Evolutionary conservation across 768 basidiomycete genomes (phyloP).

Genomic region (Phallus indusiatus): DNA sequence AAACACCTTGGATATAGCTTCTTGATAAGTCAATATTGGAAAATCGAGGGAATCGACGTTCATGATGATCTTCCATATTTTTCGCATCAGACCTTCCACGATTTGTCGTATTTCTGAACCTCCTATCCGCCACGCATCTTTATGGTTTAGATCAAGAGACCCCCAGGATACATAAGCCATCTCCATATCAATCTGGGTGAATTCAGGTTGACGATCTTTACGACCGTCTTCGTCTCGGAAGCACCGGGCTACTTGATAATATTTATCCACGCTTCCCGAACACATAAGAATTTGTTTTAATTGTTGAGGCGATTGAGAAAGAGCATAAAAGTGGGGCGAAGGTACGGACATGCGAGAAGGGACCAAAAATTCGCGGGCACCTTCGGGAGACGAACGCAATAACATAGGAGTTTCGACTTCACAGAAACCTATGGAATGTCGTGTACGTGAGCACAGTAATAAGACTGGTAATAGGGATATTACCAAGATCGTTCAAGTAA

Average conservation of each 20-base stretch:
- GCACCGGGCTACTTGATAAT: slow-evolving; percentile 89
- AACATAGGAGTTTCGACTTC: slow-evolving; percentile 93
- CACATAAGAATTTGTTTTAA: slow-evolving; percentile 90
- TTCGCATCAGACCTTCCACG: slow-evolving; percentile 63
- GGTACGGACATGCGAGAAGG: slow-evolving; percentile 50
- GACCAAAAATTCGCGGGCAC: slow-evolving; percentile 89
- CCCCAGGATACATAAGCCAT: slow-evolving; percentile 94
- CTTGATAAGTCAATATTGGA: slow-evolving; percentile 76
- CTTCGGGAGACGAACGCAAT: slow-evolving; percentile 87
- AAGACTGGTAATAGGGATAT: slow-evolving; percentile 16
- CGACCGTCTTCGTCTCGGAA: slow-evolving; percentile 95
- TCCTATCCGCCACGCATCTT: slow-evolving; percentile 71
- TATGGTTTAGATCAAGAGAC: slow-evolving; percentile 12
- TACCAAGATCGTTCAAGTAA: slow-evolving; percentile 66
- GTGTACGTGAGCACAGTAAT: slow-evolving; percentile 11
- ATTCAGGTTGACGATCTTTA: slow-evolving; percentile 93
- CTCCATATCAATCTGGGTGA: slow-evolving; percentile 94
- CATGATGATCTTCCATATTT: slow-evolving; percentile 68
- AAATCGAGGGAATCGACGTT: slow-evolving; percentile 57
- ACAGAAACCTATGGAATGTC: slow-evolving; percentile 53
- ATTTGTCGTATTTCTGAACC: slow-evolving; percentile 72
- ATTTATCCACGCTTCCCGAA: slow-evolving; percentile 81
- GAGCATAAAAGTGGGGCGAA: slow-evolving; percentile 61
- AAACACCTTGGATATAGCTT: slow-evolving; percentile 80
- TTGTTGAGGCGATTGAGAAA: slow-evolving; percentile 93